Percentiles rank a stretch among this genome's conserved stretches.
phyloP scores from a whole-genome alignment of 345 rosid genomes.

The Lepidium didymum region DNA sequence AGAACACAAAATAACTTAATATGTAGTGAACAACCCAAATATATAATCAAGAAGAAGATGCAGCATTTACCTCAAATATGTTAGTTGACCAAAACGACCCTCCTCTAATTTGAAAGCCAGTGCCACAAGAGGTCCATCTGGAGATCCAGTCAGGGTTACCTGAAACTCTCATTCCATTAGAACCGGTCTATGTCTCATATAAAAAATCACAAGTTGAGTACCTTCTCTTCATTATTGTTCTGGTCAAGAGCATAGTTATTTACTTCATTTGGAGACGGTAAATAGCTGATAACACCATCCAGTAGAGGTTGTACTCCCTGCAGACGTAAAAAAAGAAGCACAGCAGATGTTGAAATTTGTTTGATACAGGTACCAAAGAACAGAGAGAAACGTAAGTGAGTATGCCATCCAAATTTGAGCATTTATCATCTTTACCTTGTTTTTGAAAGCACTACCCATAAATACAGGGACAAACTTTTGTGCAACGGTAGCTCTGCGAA shows the following conservation, averaged over 20 bases:
- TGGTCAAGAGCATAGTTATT: conserved; percentile 92
- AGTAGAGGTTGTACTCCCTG: conserved; percentile 97
- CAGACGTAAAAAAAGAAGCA: neutral
- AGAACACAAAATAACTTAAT: neutral
- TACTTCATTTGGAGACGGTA: conserved; percentile 94
- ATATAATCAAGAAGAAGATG: neutral
- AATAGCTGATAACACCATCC: conserved; percentile 77
- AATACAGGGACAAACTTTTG: conserved; percentile 88
- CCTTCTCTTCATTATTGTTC: conserved; percentile 82
- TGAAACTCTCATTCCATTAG: conserved; percentile 28
- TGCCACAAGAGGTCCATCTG: conserved; percentile 96
- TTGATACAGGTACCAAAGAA: neutral
- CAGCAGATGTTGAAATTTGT: neutral
- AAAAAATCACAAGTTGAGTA: conserved; percentile 16
- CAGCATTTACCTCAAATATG: conserved; percentile 63
- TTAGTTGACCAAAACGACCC: conserved; percentile 94
- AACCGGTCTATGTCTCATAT: neutral
- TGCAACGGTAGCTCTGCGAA: conserved; percentile 95
- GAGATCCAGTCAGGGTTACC: conserved; percentile 73
- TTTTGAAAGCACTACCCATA: conserved; percentile 99
- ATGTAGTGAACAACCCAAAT: neutral
- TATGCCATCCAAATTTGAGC: neutral
- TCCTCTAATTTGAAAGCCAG: conserved; percentile 97
- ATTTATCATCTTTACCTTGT: conserved; percentile 58
- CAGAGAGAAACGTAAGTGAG: neutral